These are phyloP conservation scores for Prunus davidiana DNA, from an alignment of 306 rosid species.

Conservation along the genomic window DNA sequence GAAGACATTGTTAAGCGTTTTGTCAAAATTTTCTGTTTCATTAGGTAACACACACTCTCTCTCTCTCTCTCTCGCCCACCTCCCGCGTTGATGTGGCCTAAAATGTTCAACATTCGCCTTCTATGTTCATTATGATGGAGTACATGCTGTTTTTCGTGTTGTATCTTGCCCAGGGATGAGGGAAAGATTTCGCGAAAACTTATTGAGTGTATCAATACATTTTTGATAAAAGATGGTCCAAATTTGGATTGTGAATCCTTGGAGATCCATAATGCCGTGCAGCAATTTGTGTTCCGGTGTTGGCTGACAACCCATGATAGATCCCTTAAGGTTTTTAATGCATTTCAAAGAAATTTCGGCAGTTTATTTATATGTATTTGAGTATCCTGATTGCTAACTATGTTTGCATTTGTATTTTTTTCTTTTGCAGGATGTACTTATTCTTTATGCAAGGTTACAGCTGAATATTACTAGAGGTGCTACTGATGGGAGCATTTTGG, in stretches of 20 bases:
- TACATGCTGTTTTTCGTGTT: conserved; percentile 18
- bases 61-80: too few species aligned
- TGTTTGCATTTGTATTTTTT: conserved; percentile 12
- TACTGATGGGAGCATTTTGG: conserved; percentile 55
- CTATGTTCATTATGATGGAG: conserved; percentile 14
- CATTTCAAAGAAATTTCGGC: conserved; percentile 21
- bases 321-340: conserved; percentile 64
- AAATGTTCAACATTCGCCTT: background rate
- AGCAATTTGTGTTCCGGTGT: conserved; percentile 71
- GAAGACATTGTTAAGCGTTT: conserved; percentile 58
- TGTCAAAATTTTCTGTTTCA: conserved; percentile 51
- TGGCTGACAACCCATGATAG: conserved; percentile 92
- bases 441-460: conserved; percentile 70
- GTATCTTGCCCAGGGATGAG: conserved; percentile 63
- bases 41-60: conserved; percentile 54
- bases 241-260: conserved; percentile 58
- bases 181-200: conserved; percentile 84
- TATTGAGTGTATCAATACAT: conserved; percentile 79
- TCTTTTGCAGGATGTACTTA: conserved; percentile 69
- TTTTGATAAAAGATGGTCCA: conserved; percentile 87
- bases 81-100: background rate
- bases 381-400: background rate
- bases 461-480: conserved; percentile 62
- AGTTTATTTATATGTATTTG: conserved; percentile 1
- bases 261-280: conserved; percentile 75